phyloP scores from a whole-genome alignment of 2,329 filamentous ascomycete genomes.

The Fusarium chaquense region DNA sequence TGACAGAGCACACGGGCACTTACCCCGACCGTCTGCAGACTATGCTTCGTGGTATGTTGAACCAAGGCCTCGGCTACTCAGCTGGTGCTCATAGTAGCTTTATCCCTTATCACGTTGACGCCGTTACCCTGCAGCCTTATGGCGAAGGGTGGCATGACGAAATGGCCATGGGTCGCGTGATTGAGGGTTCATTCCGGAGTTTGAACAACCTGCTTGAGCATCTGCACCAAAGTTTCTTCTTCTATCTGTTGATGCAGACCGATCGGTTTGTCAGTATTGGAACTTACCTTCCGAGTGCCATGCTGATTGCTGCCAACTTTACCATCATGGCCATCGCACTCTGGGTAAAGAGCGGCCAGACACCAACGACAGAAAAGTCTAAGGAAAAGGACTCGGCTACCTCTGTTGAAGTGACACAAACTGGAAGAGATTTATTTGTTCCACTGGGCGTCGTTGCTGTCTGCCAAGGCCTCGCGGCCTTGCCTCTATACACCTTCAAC shows the following conservation, averaged over 20 bases:
- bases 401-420: conserved; percentile 17
- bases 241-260: conserved; percentile 92
- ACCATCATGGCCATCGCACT: conserved; percentile 93
- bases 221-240: conserved; percentile 99
- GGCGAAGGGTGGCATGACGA: conserved; percentile 97
- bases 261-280: conserved; percentile 98
- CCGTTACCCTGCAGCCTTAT: conserved; percentile 90
- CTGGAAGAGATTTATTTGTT: conserved; percentile 75
- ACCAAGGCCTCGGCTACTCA: conserved; percentile 88
- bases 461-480: conserved; percentile 79
- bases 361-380: conserved; percentile 45
- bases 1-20: conserved; percentile 83
- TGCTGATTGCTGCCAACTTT: conserved; percentile 94
- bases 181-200: conserved; percentile 92
- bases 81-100: conserved; percentile 95
- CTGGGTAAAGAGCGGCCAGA: conserved; percentile 88
- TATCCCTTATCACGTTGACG: conserved; percentile 97
- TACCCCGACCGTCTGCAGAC: conserved; percentile 87
- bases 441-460: conserved; percentile 79
- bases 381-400: conserved; percentile 51
- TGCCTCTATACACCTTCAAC: conserved; percentile 91
- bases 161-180: conserved; percentile 89
- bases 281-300: conserved; percentile 96
- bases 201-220: conserved; percentile 97
- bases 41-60: conserved; percentile 92